Evolutionary conservation across 345 rosid species (phyloP).

Genomic region (Gossypium arboreum): DNA sequence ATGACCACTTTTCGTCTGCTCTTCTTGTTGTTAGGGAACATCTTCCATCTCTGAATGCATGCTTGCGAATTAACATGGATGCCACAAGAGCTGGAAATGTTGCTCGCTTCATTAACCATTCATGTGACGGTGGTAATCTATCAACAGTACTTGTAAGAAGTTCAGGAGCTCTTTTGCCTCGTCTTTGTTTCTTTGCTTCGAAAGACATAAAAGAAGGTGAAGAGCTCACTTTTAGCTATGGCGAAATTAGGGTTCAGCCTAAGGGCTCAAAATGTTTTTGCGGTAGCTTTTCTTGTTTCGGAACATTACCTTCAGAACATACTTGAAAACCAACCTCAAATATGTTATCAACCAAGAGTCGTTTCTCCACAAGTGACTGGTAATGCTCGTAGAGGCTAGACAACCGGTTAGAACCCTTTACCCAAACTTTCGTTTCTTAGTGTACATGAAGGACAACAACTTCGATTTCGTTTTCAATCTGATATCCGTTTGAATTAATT

Average conservation of each 20-base stretch:
- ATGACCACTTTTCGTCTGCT: slow-evolving; percentile 47
- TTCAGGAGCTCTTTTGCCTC: slow-evolving; percentile 61
- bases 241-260: slow-evolving; percentile 46
- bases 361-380: neutral
- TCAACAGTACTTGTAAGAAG: slow-evolving; percentile 54
- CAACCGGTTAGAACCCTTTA: neutral
- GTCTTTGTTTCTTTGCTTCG: slow-evolving; percentile 78
- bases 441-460: neutral
- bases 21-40: slow-evolving; percentile 88
- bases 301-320: slow-evolving; percentile 66
- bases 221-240: slow-evolving; percentile 81
- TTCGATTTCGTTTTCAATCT: neutral
- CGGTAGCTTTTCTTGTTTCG: slow-evolving; percentile 60
- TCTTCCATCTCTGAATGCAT: slow-evolving; percentile 82
- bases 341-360: neutral
- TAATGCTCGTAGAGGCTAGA: neutral
- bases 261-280: slow-evolving; percentile 63
- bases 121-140: slow-evolving; percentile 85
- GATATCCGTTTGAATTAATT: neutral
- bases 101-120: slow-evolving; percentile 83
- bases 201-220: slow-evolving; percentile 55
- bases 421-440: neutral
- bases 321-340: slow-evolving; percentile 33
- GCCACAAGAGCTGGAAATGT: slow-evolving; percentile 76
- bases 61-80: slow-evolving; percentile 78